Base-by-base conservation (phyloP, 2,329 filamentous ascomycete genomes). In the Epichloe scottii region DNA sequence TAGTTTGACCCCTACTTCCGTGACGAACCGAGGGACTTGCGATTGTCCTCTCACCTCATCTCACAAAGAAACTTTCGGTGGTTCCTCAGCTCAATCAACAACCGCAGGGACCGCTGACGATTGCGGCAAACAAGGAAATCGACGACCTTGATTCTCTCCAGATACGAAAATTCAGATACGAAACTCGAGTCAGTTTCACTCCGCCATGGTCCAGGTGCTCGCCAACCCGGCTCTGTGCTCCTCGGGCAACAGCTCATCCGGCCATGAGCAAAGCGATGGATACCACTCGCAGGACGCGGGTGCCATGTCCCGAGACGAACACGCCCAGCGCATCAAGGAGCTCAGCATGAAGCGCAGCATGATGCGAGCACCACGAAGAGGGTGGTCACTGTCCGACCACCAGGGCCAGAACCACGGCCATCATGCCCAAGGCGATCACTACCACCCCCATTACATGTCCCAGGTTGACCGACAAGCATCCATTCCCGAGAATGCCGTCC, bases 301-400 rank as follows among this genome's bases (percentile, higher is more conserved):
- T 46, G 53, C 62, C 35, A 65, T 68, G 60, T 65, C 62, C 45
- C 61, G 67, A 33, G 71, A 75, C 52, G 73, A 75, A 49, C 67
- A 72, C 51, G 60, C 59, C 17, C 60, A 63, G 39, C 66, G 65
- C 54, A 62, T 67, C 51, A 66, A 62, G 51, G 70, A 74, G 50
- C 59, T 69, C 19, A 65, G 59, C 55, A 59, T 62, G 43, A 64
- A 66, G 57, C 65, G 66, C 34, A 62, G 60, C 15, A 52, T 63
- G 53, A 66, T 68, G 57, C 67, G 67, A 46, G 56, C 66, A 6
- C 72, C 73, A 2, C 65, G 71, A 41, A 68, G 73, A 40, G 71
- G 73, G 15, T 73, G 71, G 61, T 74, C 73, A 34, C 66, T 72
- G 59, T 68, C 70, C 42, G 71, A 76, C 40, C 72, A 71, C 49